These are phyloP conservation scores for Malus orientalis DNA, from an alignment of 306 rosid genomes.

Conservation along the genomic window DNA sequence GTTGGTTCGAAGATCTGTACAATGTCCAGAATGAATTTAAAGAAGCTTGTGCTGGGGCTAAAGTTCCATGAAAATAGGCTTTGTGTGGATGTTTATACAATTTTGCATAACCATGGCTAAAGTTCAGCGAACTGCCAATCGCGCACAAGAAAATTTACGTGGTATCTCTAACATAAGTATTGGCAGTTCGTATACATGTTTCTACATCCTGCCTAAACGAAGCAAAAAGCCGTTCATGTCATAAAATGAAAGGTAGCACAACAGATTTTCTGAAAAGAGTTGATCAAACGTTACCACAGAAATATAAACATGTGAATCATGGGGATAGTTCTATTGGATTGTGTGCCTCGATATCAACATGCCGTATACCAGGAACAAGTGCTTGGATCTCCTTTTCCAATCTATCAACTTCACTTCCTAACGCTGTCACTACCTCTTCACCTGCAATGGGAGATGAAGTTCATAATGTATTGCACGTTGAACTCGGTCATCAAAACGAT, in stretches of 20 bases:
- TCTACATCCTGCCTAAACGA: neutral
- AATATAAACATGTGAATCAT: conserved; percentile 13
- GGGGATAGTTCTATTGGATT: conserved; percentile 55
- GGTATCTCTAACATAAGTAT: neutral
- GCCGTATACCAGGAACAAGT: conserved; percentile 91
- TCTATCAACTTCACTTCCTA: conserved; percentile 98
- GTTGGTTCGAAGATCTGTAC: too few relatives aligned
- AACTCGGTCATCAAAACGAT: neutral
- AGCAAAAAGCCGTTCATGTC: neutral
- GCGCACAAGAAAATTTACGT: neutral
- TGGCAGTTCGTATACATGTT: neutral
- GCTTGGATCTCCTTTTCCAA: conserved; percentile 84
- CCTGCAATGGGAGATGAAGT: conserved; percentile 34
- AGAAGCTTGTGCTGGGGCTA: too few relatives aligned
- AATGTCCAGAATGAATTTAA: too few relatives aligned
- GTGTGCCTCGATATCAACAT: conserved; percentile 97
- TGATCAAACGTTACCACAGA: neutral
- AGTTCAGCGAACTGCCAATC: too few relatives aligned
- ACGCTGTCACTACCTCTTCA: conserved; percentile 93
- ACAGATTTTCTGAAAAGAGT: neutral
- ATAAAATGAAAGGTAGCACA: neutral
- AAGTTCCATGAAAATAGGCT: too few relatives aligned
- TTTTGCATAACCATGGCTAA: too few relatives aligned
- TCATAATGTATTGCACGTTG: neutral
- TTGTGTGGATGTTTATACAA: too few relatives aligned